Base-by-base conservation (phyloP, 2,329 filamentous ascomycete species). In the Aspergillus neotritici region DNA sequence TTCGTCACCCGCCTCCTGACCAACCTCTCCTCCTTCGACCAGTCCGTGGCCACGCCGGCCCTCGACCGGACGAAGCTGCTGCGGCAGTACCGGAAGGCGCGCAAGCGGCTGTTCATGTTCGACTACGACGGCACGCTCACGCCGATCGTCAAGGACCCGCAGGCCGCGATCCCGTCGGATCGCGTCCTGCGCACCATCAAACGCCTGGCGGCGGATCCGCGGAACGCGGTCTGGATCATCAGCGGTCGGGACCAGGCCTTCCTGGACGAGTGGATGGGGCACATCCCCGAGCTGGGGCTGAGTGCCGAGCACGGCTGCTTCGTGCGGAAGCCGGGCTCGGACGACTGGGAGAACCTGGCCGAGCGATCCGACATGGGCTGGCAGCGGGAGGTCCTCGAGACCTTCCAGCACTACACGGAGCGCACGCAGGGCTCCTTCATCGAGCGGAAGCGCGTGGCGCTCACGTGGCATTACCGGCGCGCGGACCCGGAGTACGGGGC, bases 41-140 rank as follows among this genome's bases (percentile, higher is more conserved):
- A 85, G 47, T 79, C 82, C 9, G 79, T 84, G 45, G 80, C 84
- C 3, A 97, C 91, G 1, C 91, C 91, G 0, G 76, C 84, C 2
- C 79, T 97, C 14, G 89, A 97, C 62, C 82, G 83, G 30, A 75
- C 81, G 3, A 75, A 80, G 49, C 68, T 96, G 52, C 72, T 94
- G 31, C 71, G 76, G 42, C 83, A 83, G 47, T 97, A 96, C 66
- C 80, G 82, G 47, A 72, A 77, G 31, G 82, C 88, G 3, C 78
- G 78, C 49, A 87, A 86, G 67, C 82, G 93, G 9, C 75, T 98
- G 3, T 95, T 97, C 73, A 91, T 98, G 87, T 96, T 97, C 62
- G 93, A 98, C 69, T 98, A 98, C 60, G 93, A 98, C 63, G 93
- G 93, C 37, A 98, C 93, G 0, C 77, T 98, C 42, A 97, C 93